Conservation (phyloP, 2,329 filamentous ascomycete genomes). For the Fusarium keratoplasticum region DNA sequence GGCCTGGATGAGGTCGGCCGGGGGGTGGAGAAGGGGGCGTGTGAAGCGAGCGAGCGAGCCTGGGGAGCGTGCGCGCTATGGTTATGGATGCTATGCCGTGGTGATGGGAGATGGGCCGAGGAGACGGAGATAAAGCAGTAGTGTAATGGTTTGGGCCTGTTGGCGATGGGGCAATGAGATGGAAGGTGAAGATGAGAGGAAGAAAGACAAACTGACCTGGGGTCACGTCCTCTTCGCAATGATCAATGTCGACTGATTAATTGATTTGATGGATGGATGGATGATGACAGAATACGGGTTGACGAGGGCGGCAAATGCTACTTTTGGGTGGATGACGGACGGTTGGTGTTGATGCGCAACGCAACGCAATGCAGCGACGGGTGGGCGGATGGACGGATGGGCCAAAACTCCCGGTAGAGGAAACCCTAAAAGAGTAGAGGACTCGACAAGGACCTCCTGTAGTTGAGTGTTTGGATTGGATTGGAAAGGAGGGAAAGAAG, state of each 20-base stretch:
- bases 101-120: constrained; percentile 24
- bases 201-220: constrained; percentile 7
- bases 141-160: neutral
- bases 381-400: constrained; percentile 24
- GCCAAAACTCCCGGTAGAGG: constrained; percentile 19
- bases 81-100: neutral
- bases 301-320: constrained; percentile 6
- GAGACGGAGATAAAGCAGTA: neutral
- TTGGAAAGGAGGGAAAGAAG: constrained; percentile 8
- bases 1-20: constrained; percentile 12
- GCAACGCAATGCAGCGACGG: neutral
- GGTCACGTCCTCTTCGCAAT: neutral
- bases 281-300: constrained; percentile 7
- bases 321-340: neutral
- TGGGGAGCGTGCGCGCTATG: neutral
- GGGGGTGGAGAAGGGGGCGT: constrained; percentile 33
- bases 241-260: neutral
- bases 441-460: constrained; percentile 5
- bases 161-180: neutral
- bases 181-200: neutral
- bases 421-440: constrained; percentile 29
- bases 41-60: constrained; percentile 6
- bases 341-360: constrained; percentile 13
- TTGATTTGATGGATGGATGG: neutral
- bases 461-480: neutral